Evolutionary conservation across 768 basidiomycete species (phyloP).

Genomic region (Cystoderma amianthinum): DNA sequence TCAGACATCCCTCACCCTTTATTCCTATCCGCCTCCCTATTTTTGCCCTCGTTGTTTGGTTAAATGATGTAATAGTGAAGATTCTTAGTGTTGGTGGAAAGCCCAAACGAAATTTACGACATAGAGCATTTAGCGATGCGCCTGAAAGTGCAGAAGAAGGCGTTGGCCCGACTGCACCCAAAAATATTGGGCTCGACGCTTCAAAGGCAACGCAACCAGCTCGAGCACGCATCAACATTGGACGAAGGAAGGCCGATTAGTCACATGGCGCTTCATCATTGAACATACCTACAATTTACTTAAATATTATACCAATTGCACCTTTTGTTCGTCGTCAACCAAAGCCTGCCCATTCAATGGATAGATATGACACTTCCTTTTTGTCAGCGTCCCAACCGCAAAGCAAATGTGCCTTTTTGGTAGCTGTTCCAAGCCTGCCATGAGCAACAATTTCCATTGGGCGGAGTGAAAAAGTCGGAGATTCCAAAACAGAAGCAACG

Average conservation of each 20-base stretch:
- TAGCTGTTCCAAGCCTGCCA: slow-evolving; percentile 91
- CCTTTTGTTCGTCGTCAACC: slow-evolving; percentile 33
- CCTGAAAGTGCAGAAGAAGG: slow-evolving; percentile 63
- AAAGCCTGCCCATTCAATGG: slow-evolving; percentile 89
- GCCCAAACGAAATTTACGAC: slow-evolving; percentile 12
- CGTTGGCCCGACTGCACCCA: slow-evolving; percentile 6
- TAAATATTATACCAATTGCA: background rate
- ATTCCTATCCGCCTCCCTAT: slow-evolving; percentile 77
- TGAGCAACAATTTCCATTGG: slow-evolving; percentile 97
- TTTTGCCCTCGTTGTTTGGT: slow-evolving; percentile 64
- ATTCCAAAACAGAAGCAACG: slow-evolving; percentile 72
- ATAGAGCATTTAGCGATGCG: slow-evolving; percentile 35
- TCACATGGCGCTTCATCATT: background rate
- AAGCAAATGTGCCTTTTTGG: slow-evolving; percentile 91
- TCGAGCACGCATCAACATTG: slow-evolving; percentile 27
- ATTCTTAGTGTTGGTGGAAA: slow-evolving; percentile 51
- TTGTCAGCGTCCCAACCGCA: slow-evolving; percentile 81
- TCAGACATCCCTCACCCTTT: slow-evolving; percentile 68
- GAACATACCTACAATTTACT: slow-evolving; percentile 8
- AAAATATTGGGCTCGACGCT: slow-evolving; percentile 22
- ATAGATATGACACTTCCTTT: slow-evolving; percentile 63
- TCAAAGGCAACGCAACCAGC: slow-evolving; percentile 11
- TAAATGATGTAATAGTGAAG: slow-evolving; percentile 66
- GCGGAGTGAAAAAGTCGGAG: slow-evolving; percentile 47
- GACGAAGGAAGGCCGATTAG: slow-evolving; percentile 41